Evolutionary conservation across 1,139 yeast genomes (phyloP).

Genomic region (Saccharomyces pastorianus): DNA sequence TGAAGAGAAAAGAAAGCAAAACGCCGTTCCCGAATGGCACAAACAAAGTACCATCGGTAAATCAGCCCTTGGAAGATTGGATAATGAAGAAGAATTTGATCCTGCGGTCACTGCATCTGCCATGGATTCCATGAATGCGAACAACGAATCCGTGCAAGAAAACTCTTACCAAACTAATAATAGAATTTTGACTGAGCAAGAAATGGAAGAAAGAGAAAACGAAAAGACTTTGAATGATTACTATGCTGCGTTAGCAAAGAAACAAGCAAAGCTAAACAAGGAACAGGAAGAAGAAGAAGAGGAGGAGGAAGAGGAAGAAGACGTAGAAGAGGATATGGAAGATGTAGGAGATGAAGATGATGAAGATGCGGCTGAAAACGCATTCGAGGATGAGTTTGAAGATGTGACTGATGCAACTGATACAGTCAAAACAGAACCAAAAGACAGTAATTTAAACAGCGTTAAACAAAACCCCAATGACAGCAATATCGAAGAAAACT

Average conservation of each 20-base stretch:
- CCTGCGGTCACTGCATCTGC: conserved; percentile 22
- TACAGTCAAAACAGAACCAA: neutral
- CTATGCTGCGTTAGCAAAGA: conserved; percentile 49
- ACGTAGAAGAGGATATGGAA: conserved; percentile 35
- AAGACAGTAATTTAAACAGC: conserved; percentile 1
- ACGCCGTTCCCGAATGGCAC: conserved; percentile 96
- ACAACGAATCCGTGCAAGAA: conserved; percentile 8
- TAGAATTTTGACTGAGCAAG: conserved; percentile 23
- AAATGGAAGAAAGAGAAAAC: conserved; percentile 44
- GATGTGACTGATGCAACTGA: conserved; percentile 12
- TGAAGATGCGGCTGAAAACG: conserved; percentile 34
- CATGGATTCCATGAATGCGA: conserved; percentile 8
- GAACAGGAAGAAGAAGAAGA: conserved; percentile 41
- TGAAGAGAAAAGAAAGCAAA: conserved; percentile 76
- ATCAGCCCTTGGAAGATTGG: conserved; percentile 44
- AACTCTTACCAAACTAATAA: conserved; percentile 10
- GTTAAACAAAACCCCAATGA: conserved; percentile 9
- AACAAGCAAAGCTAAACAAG: conserved; percentile 44
- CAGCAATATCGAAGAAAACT: conserved; percentile 14
- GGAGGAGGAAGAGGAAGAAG: conserved; percentile 32
- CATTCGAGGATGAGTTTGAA: conserved; percentile 46
- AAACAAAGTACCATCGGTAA: conserved; percentile 80
- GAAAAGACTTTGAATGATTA: conserved; percentile 55
- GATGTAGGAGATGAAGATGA: conserved; percentile 37
- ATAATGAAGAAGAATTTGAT: conserved; percentile 35